Conservation (phyloP, 2,329 filamentous ascomycete genomes). For the Pseudogymnoascus sp. region DNA sequence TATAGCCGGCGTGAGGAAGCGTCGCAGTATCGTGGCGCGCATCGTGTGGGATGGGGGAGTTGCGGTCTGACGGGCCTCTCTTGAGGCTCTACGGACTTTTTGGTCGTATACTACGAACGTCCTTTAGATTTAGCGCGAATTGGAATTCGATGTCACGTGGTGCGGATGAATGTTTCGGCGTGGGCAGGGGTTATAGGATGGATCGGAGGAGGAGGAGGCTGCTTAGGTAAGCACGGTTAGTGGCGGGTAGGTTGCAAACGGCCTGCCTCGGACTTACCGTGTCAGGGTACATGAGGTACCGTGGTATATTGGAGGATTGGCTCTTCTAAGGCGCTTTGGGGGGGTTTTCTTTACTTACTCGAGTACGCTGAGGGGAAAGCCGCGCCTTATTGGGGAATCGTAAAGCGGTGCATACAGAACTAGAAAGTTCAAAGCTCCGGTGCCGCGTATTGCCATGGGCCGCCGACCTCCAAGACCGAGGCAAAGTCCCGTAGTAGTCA, state of each 20-base stretch:
- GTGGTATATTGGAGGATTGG: neutral
- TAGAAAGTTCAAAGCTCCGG: neutral
- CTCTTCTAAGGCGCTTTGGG: neutral
- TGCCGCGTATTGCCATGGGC: neutral
- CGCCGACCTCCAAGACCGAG: neutral
- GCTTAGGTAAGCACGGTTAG: neutral
- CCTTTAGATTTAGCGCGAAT: neutral
- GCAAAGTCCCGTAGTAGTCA: constrained; percentile 3
- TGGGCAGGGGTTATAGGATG: neutral
- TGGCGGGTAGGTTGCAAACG: neutral
- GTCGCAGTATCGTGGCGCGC: constrained; percentile 17
- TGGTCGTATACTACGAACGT: neutral
- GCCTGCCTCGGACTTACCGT: neutral
- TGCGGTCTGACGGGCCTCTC: neutral
- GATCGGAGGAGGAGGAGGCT: neutral
- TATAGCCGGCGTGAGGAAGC: constrained; percentile 21
- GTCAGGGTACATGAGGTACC: neutral
- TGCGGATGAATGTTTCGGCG: neutral
- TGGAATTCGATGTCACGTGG: neutral
- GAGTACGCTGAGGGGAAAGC: neutral
- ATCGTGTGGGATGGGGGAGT: neutral
- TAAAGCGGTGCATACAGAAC: neutral
- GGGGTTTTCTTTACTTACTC: neutral
- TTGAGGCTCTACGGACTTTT: constrained; percentile 8
- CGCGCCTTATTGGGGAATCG: neutral